A percentile compares a stretch with the other conserved stretches of the same genome.
These are phyloP conservation scores for Ceratocystis variospora DNA, from an alignment of 2,329 filamentous ascomycete genomes.

Conservation along the genomic window DNA sequence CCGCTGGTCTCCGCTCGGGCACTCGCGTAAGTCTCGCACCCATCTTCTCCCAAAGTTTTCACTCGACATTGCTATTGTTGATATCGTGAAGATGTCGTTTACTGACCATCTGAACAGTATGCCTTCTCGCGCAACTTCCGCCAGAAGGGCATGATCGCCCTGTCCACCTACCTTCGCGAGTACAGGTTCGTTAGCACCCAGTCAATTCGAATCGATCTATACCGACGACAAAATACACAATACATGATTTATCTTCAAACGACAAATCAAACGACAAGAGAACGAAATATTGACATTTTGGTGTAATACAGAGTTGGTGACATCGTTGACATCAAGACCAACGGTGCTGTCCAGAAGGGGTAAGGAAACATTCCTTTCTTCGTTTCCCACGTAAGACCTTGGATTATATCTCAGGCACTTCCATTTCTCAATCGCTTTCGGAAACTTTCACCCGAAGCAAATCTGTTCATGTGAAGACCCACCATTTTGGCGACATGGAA, in stretches of 20 bases:
- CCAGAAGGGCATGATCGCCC: slow-evolving; percentile 83
- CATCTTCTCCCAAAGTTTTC: background rate
- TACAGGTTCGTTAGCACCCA: slow-evolving; percentile 51
- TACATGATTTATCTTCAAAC: slow-evolving; percentile 20
- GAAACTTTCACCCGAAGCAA: slow-evolving; percentile 11
- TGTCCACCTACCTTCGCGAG: slow-evolving; percentile 87
- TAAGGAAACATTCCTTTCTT: slow-evolving; percentile 34
- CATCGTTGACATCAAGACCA: slow-evolving; percentile 96
- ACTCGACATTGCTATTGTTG: slow-evolving; percentile 17
- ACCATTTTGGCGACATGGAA: background rate
- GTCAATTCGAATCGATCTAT: slow-evolving; percentile 11
- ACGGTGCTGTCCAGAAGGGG: slow-evolving; percentile 98
- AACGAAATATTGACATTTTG: slow-evolving; percentile 13
- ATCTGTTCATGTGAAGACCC: background rate
- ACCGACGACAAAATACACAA: slow-evolving; percentile 13
- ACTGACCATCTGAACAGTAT: slow-evolving; percentile 39
- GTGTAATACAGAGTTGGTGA: slow-evolving; percentile 65
- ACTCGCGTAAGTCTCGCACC: slow-evolving; percentile 54
- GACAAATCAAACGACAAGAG: slow-evolving; percentile 17
- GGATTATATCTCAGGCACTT: background rate
- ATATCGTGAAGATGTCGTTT: slow-evolving; percentile 15
- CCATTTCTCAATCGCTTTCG: slow-evolving; percentile 3
- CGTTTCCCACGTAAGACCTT: background rate
- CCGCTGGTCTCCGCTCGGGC: slow-evolving; percentile 73
- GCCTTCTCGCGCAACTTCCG: slow-evolving; percentile 91